Conservation (phyloP, 2,329 filamentous ascomycete species). For the Aspergillus floridensis region DNA sequence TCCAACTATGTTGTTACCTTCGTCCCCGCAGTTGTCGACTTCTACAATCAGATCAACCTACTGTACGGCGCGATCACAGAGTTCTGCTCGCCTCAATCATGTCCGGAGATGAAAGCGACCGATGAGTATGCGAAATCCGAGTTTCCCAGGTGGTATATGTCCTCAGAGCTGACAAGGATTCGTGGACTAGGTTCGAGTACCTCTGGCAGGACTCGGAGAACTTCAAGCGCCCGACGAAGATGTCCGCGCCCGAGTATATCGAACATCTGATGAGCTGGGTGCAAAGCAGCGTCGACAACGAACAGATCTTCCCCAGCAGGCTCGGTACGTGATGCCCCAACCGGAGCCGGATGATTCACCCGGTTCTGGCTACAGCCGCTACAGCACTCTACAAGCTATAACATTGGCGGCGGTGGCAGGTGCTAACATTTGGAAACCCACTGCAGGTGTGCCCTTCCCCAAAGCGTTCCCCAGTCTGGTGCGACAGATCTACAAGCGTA, state of each 20-base stretch:
- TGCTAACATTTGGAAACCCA: neutral
- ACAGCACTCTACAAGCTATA: neutral
- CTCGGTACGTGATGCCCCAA: constrained; percentile 58
- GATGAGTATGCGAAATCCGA: constrained; percentile 68
- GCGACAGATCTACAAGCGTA: constrained; percentile 95
- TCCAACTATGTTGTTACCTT: neutral
- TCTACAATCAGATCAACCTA: constrained; percentile 99
- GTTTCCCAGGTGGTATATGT: neutral
- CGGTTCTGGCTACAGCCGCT: too few species aligned
- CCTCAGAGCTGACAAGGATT: constrained; percentile 14
- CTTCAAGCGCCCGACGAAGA: constrained; percentile 95
- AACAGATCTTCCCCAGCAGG: constrained; percentile 88
- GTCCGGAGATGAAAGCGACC: constrained; percentile 99
- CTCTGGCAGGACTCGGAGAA: constrained; percentile 96
- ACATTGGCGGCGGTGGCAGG: neutral
- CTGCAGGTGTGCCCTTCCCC: constrained; percentile 80
- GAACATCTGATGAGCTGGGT: constrained; percentile 98
- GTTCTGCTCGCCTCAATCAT: constrained; percentile 95
- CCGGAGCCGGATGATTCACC: neutral
- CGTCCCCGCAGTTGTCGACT: constrained; percentile 77
- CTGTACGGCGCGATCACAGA: constrained; percentile 98
- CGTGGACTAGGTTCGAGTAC: constrained; percentile 76
- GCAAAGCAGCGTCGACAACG: constrained; percentile 91
- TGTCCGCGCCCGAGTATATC: constrained; percentile 95
- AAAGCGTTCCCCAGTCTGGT: constrained; percentile 86